Evolutionary conservation across 495 filamentous ascomycete species (phyloP).

Genomic region (Thermochaetoides thermophila): DNA sequence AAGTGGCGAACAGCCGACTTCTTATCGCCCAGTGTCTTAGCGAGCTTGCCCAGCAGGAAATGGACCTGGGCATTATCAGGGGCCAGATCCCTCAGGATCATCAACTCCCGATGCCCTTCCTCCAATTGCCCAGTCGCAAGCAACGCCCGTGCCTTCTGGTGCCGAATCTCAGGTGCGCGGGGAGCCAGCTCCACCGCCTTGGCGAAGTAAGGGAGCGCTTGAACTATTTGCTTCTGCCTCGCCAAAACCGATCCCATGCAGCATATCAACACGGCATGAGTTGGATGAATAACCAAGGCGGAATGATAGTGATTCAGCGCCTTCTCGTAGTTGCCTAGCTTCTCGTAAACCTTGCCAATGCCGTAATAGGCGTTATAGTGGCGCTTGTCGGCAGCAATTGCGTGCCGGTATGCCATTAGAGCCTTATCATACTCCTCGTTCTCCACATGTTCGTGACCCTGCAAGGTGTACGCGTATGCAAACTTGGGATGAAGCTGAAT

Average conservation of each 20-base stretch:
- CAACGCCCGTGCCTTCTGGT: slow-evolving; percentile 80
- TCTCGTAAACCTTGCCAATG: slow-evolving; percentile 82
- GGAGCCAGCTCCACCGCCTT: slow-evolving; percentile 73
- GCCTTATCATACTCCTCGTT: slow-evolving; percentile 98
- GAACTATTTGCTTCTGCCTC: slow-evolving; percentile 62
- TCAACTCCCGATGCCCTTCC: slow-evolving; percentile 61
- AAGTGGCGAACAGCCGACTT: slow-evolving; percentile 76
- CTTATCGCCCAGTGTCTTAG: slow-evolving; percentile 68
- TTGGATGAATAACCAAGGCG: slow-evolving; percentile 76
- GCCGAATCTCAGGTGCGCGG: slow-evolving; percentile 61
- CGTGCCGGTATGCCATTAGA: slow-evolving; percentile 64
- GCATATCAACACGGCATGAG: slow-evolving; percentile 76
- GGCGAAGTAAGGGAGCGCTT: slow-evolving; percentile 65
- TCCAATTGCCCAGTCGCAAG: slow-evolving; percentile 59
- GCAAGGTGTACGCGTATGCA: slow-evolving; percentile 88
- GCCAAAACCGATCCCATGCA: slow-evolving; percentile 84
- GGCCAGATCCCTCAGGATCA: slow-evolving; percentile 71
- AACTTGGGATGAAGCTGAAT: slow-evolving; percentile 80
- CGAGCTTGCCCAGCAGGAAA: slow-evolving; percentile 76
- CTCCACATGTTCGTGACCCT: slow-evolving; percentile 90
- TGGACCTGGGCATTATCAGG: slow-evolving; percentile 94
- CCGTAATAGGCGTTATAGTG: slow-evolving; percentile 98
- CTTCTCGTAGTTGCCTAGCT: slow-evolving; percentile 80
- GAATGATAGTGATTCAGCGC: slow-evolving; percentile 82
- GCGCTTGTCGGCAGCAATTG: slow-evolving; percentile 67